phyloP scores from a whole-genome alignment of 257 asterid species.

The Solanum virginianum region DNA sequence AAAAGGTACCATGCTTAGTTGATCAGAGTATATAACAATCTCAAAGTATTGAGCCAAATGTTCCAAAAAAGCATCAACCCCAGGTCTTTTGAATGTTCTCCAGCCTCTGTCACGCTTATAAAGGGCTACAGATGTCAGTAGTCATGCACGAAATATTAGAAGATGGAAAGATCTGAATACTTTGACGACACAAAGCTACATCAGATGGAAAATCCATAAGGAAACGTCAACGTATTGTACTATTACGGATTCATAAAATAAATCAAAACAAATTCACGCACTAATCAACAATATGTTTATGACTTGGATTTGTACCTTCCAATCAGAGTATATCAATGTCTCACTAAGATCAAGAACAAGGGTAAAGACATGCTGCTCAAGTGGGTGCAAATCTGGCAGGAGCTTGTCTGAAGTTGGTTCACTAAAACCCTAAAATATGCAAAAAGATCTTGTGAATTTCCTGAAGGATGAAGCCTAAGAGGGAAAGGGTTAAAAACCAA shows the following conservation, averaged over 20 bases:
- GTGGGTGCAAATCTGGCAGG: conserved; percentile 76
- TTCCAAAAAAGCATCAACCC: conserved; percentile 84
- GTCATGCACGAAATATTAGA: not conserved
- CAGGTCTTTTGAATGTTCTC: conserved; percentile 97
- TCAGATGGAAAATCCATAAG: not conserved
- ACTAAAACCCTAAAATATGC: conserved; percentile 45
- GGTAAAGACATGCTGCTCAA: conserved; percentile 79
- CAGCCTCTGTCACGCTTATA: conserved; percentile 90
- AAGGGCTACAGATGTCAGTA: not conserved
- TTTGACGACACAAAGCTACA: not conserved
- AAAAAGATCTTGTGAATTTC: not conserved
- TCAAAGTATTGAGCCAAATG: conserved; percentile 77
- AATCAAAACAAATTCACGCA: not conserved
- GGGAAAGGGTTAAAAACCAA: not conserved
- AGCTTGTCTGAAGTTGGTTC: conserved; percentile 93
- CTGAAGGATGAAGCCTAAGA: not conserved
- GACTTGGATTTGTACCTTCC: conserved; percentile 46
- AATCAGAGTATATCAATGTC: conserved; percentile 70
- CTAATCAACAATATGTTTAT: not conserved
- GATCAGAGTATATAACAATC: conserved; percentile 67
- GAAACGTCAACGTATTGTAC: not conserved
- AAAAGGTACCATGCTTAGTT: conserved; percentile 41
- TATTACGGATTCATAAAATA: not conserved
- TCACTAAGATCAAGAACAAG: conserved; percentile 86
- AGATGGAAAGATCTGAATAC: not conserved